Conservation (phyloP, 305 asterid species). For the Fraxinus greggii region DNA sequence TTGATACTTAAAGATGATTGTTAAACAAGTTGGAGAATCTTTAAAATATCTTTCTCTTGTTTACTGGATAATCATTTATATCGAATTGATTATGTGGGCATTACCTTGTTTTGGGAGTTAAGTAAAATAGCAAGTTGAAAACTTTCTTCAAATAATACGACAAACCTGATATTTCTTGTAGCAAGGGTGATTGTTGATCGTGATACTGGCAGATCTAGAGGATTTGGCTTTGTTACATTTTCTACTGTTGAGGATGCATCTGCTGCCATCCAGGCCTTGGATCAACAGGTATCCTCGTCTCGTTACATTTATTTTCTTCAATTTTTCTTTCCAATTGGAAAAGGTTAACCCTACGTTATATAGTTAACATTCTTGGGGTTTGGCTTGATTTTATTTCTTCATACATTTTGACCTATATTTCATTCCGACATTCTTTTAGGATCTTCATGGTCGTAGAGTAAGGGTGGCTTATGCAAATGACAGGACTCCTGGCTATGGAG, state of each 20-base stretch:
- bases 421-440: conserved; percentile 38
- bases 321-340: not conserved
- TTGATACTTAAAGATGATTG: not conserved
- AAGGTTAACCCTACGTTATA: not conserved
- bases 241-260: conserved; percentile 61
- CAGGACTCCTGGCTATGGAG: conserved; percentile 45
- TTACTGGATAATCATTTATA: not conserved
- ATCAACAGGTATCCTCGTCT: conserved; percentile 51
- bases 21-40: not conserved
- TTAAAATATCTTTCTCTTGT: not conserved
- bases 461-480: conserved; percentile 74
- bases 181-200: conserved; percentile 71
- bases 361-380: not conserved
- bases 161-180: conserved; percentile 31
- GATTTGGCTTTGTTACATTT: conserved; percentile 82
- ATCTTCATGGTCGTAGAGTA: conserved; percentile 70
- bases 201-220: conserved; percentile 79
- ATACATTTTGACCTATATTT: not conserved
- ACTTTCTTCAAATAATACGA: not conserved
- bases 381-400: not conserved
- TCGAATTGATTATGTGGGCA: not conserved
- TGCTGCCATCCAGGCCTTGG: conserved; percentile 85
- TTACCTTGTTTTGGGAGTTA: not conserved
- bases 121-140: not conserved
- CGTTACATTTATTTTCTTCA: not conserved